These are phyloP conservation scores for Tanacetum coccineum DNA, from an alignment of 129 eudicot species.

Conservation along the genomic window DNA sequence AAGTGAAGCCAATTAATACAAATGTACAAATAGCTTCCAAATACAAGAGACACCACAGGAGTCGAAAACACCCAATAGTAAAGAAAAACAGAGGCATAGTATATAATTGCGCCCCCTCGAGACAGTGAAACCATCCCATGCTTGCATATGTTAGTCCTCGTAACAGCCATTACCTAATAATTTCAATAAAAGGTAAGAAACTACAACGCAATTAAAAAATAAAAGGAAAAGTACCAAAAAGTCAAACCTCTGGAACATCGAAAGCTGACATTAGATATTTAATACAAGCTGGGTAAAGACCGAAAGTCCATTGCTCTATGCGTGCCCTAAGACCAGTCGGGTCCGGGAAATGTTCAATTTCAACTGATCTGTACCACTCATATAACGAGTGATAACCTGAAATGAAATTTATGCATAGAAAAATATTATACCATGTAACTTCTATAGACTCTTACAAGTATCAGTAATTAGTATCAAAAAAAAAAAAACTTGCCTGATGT, in stretches of 20 bases:
- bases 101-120: constrained; percentile 69
- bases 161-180: constrained; percentile 94
- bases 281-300: constrained; percentile 96
- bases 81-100: constrained; percentile 85
- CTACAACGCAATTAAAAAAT: neutral
- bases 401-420: constrained; percentile 8
- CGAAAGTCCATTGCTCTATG: constrained; percentile 91
- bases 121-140: constrained; percentile 74
- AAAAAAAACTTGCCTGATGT: constrained; percentile 55
- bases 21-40: constrained; percentile 89
- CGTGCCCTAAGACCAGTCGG: constrained; percentile 92
- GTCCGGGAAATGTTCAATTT: constrained; percentile 93
- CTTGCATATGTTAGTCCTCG: constrained; percentile 81
- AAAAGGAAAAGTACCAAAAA: neutral
- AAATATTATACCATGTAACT: neutral
- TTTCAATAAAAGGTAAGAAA: neutral
- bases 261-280: constrained; percentile 95
- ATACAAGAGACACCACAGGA: constrained; percentile 80
- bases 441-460: neutral
- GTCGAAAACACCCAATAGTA: constrained; percentile 95
- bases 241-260: constrained; percentile 88
- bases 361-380: constrained; percentile 81
- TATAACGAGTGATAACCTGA: constrained; percentile 91
- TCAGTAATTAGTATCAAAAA: neutral
- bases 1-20: constrained; percentile 94